These are phyloP conservation scores for Aspergillus conjunctus DNA, from an alignment of 495 filamentous ascomycete genomes.

Conservation along the genomic window DNA sequence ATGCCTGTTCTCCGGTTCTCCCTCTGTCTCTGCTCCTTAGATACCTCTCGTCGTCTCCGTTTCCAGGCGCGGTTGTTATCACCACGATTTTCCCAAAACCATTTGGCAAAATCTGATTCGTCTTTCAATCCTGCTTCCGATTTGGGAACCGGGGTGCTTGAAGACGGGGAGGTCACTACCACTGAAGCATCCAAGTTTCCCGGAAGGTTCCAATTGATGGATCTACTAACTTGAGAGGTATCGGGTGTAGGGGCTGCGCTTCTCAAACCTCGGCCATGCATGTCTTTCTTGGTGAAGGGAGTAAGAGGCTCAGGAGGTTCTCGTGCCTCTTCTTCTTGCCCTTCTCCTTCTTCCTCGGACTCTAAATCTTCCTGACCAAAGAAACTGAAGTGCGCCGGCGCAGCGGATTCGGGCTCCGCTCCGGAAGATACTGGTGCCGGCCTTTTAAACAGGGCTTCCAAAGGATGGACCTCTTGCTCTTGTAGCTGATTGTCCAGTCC, in stretches of 20 bases:
- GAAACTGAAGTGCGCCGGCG: slow-evolving; percentile 62
- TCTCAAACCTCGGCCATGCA: slow-evolving; percentile 69
- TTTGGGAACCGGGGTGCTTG: slow-evolving; percentile 41
- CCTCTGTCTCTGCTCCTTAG: slow-evolving; percentile 84
- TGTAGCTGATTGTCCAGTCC: slow-evolving; percentile 23
- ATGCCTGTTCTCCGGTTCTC: slow-evolving; percentile 70
- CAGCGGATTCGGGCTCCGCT: slow-evolving; percentile 41
- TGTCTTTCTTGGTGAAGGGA: slow-evolving; percentile 76
- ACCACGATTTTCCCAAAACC: slow-evolving; percentile 90
- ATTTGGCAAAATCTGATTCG: slow-evolving; percentile 77
- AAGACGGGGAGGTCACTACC: slow-evolving; percentile 31
- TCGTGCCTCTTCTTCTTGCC: slow-evolving; percentile 17
- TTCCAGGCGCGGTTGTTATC: slow-evolving; percentile 93
- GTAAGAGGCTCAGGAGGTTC: slow-evolving; percentile 63
- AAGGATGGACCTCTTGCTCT: slow-evolving; percentile 68
- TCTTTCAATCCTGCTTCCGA: slow-evolving; percentile 31
- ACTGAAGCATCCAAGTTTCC: slow-evolving; percentile 35
- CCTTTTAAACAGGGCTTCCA: slow-evolving; percentile 88
- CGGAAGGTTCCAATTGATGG: slow-evolving; percentile 33
- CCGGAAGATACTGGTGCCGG: slow-evolving; percentile 45
- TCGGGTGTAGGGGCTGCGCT: slow-evolving; percentile 95
- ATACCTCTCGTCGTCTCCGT: slow-evolving; percentile 72
- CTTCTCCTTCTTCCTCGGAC: slow-evolving; percentile 38
- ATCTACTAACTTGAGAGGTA: slow-evolving; percentile 68
- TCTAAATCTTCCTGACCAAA: slow-evolving; percentile 58